phyloP scores from a whole-genome alignment of 352 stramenopile species.

The Phytophthora hybrid region DNA sequence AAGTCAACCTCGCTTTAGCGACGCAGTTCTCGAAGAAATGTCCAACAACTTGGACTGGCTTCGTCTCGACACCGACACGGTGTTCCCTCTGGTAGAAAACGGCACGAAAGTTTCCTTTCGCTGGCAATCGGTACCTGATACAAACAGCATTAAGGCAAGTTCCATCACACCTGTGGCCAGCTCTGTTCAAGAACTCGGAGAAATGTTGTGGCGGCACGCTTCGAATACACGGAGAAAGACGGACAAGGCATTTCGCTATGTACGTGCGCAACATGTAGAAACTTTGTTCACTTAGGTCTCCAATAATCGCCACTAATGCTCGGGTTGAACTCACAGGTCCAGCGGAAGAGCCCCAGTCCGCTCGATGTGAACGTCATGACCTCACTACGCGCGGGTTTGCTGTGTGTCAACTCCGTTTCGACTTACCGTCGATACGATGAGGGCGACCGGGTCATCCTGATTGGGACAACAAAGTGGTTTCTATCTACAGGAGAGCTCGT shows the following conservation, averaged over 20 bases:
- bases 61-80: conserved; percentile 12
- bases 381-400: conserved; percentile 12
- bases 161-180: conserved; percentile 28
- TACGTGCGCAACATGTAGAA: conserved; percentile 1
- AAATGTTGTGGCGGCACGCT: conserved; percentile 23
- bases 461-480: conserved; percentile 30
- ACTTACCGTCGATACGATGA: conserved; percentile 34
- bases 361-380: conserved; percentile 26
- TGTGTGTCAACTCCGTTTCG: background rate
- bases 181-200: conserved; percentile 6
- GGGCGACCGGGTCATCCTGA: conserved; percentile 18
- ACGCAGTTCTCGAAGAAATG: conserved; percentile 12
- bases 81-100: conserved; percentile 3
- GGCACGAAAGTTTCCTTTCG: conserved; percentile 9
- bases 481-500: conserved; percentile 21
- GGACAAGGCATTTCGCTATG: conserved; percentile 19
- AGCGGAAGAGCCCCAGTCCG: conserved; percentile 7
- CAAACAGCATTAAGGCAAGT: conserved; percentile 12
- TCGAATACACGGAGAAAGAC: conserved; percentile 13
- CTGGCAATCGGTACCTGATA: background rate
- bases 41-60: conserved; percentile 11
- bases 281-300: no score
- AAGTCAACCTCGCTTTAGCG: conserved; percentile 4
- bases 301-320: background rate
- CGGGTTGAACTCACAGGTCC: background rate